Conservation (phyloP, 352 stramenopile genomes). For the Phytophthora pseudosyringae region DNA sequence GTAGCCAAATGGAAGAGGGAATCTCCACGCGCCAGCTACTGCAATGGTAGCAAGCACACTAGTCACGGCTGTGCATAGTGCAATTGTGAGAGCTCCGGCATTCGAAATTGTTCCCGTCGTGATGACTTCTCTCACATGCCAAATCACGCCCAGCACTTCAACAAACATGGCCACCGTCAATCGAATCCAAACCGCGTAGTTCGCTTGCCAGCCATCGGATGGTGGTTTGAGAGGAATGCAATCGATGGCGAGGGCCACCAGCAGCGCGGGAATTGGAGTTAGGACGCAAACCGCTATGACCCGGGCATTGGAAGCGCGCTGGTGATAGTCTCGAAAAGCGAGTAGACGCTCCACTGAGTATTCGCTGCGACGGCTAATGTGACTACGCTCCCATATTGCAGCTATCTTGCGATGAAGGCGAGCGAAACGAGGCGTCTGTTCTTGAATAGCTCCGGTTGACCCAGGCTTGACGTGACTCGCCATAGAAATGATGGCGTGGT, state of each 20-base stretch:
- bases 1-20: conserved; percentile 22
- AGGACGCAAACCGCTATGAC: conserved; percentile 8
- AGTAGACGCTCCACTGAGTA: conserved; percentile 20
- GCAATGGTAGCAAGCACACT: conserved; percentile 8
- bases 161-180: conserved; percentile 11
- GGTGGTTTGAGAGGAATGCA: conserved; percentile 29
- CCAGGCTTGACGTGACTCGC: neutral
- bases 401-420: neutral
- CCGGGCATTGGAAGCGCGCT: neutral
- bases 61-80: conserved; percentile 3
- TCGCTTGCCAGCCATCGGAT: conserved; percentile 2
- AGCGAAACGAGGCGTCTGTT: neutral
- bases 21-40: conserved; percentile 9
- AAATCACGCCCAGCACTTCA: conserved; percentile 1
- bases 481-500: neutral
- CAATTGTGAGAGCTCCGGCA: conserved; percentile 3
- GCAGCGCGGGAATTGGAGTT: conserved; percentile 17
- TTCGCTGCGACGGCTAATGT: conserved; percentile 10
- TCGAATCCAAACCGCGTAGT: conserved; percentile 15
- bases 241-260: conserved; percentile 22
- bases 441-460: neutral
- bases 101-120: conserved; percentile 16
- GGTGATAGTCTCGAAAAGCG: conserved; percentile 15
- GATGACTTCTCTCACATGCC: conserved; percentile 14
- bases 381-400: conserved; percentile 2